A percentile compares a stretch with the other conserved stretches of the same genome.
Conservation (phyloP, 371 early-diverging fungal species). For the Actinomucor elegans region DNA sequence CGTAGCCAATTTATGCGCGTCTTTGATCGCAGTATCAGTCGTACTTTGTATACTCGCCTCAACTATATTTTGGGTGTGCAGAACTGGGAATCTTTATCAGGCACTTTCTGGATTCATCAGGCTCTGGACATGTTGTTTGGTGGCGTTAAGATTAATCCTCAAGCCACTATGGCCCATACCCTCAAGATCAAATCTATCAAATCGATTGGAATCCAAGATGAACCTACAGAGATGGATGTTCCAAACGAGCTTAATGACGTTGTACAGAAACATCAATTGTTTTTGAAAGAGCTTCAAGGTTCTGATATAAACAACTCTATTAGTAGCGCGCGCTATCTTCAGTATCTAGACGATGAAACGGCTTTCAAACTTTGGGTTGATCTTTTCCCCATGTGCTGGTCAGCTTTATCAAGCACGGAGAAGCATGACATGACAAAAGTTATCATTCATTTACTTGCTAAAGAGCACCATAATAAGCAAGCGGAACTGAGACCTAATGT, state of each 20-base stretch:
- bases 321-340: conserved; percentile 63
- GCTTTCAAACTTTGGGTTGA: conserved; percentile 82
- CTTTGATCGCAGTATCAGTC: conserved; percentile 79
- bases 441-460: conserved; percentile 81
- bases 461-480: conserved; percentile 89
- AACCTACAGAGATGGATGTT: conserved; percentile 5
- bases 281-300: conserved; percentile 58
- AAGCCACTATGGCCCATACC: conserved; percentile 40
- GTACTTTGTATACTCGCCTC: conserved; percentile 68
- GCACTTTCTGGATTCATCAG: conserved; percentile 91
- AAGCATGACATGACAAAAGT: conserved; percentile 84
- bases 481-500: conserved; percentile 88
- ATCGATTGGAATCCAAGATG: conserved; percentile 27
- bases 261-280: conserved; percentile 54
- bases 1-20: conserved; percentile 80
- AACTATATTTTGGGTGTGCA: conserved; percentile 92
- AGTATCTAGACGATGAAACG: conserved; percentile 69
- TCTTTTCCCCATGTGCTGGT: conserved; percentile 88
- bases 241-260: conserved; percentile 32
- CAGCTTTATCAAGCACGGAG: conserved; percentile 66
- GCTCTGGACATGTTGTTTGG: conserved; percentile 86
- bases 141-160: conserved; percentile 47
- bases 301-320: conserved; percentile 54
- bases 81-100: conserved; percentile 90
- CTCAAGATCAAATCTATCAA: conserved; percentile 55